These are phyloP conservation scores for Xylaria polymorpha DNA, from an alignment of 2,329 filamentous ascomycete species.

Conservation along the genomic window DNA sequence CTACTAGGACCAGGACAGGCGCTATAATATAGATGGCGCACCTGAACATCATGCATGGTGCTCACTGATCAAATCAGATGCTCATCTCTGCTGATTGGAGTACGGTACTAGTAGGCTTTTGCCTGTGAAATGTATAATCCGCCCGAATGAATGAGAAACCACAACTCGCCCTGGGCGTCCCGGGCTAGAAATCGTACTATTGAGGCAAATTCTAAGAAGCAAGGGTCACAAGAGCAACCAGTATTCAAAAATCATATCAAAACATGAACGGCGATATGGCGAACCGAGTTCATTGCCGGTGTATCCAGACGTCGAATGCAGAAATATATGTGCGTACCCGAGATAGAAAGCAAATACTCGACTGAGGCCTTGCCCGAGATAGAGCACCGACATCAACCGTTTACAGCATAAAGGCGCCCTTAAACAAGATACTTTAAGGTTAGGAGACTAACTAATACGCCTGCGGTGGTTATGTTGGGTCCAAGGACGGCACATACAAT, in stretches of 20 bases:
- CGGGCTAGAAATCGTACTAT: neutral
- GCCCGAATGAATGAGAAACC: neutral
- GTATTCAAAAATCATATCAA: neutral
- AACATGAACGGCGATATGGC: no score
- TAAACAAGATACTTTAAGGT: neutral
- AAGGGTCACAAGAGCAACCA: neutral
- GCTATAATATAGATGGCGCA: constrained; percentile 26
- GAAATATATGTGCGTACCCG: neutral
- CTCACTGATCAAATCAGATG: constrained; percentile 15
- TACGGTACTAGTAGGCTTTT: neutral
- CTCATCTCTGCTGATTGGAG: neutral
- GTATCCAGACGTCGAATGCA: neutral
- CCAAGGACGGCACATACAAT: constrained; percentile 1
- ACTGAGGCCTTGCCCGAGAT: neutral
- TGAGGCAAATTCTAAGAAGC: constrained; percentile 6
- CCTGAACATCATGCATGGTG: constrained; percentile 22
- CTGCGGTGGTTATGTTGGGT: neutral
- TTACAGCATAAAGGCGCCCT: neutral
- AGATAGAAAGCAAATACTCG: constrained; percentile 6
- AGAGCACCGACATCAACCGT: neutral
- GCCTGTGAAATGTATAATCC: constrained; percentile 7
- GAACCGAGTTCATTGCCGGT: neutral
- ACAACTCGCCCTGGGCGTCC: neutral
- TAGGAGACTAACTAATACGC: constrained; percentile 6
- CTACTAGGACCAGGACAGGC: constrained; percentile 17